These are phyloP conservation scores for Leccinum obscurum DNA, from an alignment of 768 basidiomycete genomes.

Conservation along the genomic window DNA sequence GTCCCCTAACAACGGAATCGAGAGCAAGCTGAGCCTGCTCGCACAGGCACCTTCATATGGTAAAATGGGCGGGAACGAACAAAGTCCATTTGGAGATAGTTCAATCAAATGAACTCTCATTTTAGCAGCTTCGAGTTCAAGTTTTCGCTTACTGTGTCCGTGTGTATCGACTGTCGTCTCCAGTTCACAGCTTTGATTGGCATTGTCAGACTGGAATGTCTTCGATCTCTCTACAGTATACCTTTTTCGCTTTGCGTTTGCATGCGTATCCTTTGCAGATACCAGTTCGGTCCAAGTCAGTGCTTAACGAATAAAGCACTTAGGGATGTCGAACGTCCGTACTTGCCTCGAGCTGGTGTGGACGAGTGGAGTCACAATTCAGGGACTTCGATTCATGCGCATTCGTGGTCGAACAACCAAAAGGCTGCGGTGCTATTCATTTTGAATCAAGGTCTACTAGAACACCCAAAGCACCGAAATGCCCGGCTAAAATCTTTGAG, in stretches of 20 bases:
- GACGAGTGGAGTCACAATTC: not conserved
- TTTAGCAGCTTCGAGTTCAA: too few species aligned
- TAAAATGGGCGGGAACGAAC: not conserved
- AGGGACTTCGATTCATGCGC: constrained; percentile 5
- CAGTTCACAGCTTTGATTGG: too few species aligned
- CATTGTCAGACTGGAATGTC: too few species aligned
- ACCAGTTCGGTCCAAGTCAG: too few species aligned
- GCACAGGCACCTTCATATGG: not conserved
- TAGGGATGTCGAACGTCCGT: not conserved
- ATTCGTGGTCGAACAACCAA: not conserved
- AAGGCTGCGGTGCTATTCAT: not conserved
- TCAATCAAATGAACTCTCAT: too few species aligned
- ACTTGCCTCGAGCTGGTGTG: not conserved
- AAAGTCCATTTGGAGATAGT: not conserved
- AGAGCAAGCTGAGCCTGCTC: not conserved
- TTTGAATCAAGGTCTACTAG: not conserved
- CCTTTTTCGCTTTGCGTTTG: too few species aligned
- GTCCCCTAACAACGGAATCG: too few species aligned
- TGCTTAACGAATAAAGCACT: not conserved
- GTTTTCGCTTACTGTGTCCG: not conserved
- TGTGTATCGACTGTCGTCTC: too few species aligned
- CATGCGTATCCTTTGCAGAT: too few species aligned
- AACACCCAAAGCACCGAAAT: not conserved
- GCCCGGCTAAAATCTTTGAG: too few species aligned
- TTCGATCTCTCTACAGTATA: too few species aligned